phyloP scores from a whole-genome alignment of 1,139 yeast species.

The Yamadazyma conglobata region DNA sequence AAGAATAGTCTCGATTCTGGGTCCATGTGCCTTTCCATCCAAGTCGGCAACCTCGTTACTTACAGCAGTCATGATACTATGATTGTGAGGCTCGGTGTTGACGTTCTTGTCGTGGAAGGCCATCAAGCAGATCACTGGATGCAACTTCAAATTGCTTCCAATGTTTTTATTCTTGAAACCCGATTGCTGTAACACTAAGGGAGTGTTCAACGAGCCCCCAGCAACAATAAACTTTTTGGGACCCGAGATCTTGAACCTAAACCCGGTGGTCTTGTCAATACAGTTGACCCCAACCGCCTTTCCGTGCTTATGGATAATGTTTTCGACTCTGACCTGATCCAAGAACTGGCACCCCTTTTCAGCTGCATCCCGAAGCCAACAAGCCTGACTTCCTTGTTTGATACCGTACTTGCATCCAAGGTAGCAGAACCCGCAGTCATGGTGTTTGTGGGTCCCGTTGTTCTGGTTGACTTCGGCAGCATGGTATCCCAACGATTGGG shows the following conservation, averaged over 20 bases:
- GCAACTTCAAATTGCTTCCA: conserved; percentile 53
- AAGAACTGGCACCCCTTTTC: conserved; percentile 48
- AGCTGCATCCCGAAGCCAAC: conserved; percentile 53
- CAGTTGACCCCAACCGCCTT: conserved; percentile 45
- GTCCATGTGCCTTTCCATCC: conserved; percentile 58
- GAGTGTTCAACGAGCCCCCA: conserved; percentile 54
- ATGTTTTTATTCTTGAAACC: conserved; percentile 53
- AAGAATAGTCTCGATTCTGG: conserved; percentile 50
- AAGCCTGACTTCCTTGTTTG: conserved; percentile 51
- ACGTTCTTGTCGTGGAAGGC: conserved; percentile 43
- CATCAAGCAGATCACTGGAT: conserved; percentile 43
- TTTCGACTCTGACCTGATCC: conserved; percentile 44
- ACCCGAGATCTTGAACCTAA: conserved; percentile 36
- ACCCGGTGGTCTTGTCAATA: conserved; percentile 27
- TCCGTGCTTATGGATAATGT: conserved; percentile 39
- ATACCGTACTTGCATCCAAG: conserved; percentile 55
- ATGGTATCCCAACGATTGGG: conserved; percentile 44
- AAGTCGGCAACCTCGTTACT: conserved; percentile 48
- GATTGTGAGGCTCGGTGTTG: conserved; percentile 33
- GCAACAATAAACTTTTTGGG: conserved; percentile 47
- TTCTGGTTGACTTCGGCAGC: conserved; percentile 46
- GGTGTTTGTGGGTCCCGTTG: conserved; percentile 44
- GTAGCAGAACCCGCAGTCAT: conserved; percentile 51
- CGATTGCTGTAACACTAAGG: conserved; percentile 46
- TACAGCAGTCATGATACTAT: conserved; percentile 52